Evolutionary conservation across 2,329 filamentous ascomycete species (phyloP), one percentile per base, ranked within the genome.

Genomic region (Chrysosporium keratinophilum): DNA sequence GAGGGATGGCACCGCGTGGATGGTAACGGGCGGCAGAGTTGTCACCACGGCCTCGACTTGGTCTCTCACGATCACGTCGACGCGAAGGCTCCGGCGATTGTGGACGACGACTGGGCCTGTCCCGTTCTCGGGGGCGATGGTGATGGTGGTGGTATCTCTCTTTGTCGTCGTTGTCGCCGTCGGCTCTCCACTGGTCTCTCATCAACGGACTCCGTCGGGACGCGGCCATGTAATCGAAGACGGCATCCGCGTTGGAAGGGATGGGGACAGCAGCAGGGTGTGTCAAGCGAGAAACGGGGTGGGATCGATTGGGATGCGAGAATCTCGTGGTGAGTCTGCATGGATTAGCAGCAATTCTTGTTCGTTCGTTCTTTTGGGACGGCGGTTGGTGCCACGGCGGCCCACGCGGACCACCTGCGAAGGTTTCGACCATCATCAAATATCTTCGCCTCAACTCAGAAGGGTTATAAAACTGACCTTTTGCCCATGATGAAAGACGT

Each of bases 121-220:
- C 57, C 47, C 54, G 57, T 54, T 62, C 56, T 35, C 54, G 51
- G 31, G 52, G 60, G 56, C 63, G 64, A 54, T 65, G 64, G 48
- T 65, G 64, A 41, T 67, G 64, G 54, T 65, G 64, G 48, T 65
- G 64, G 42, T 67, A 64, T 58, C 61, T 63, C 49, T 67, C 65
- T 63, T 60, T 61, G 51, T 58, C 65, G 51, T 58, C 65, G 58
- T 71, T 62, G 58, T 74, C 68, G 61, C 66, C 67, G 64, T 72
- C 65, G 63, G 65, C 68, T 68, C 69, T 74, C 73, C 74, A 74
- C 68, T 74, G 67, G 65, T 75, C 69, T 72, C 69, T 76, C 71
- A 75, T 69, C 64, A 70, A 69, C 65, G 72, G 71, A 69, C 71
- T 74, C 68, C 68, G 69, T 68, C 67, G 70, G 65, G 71, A 72